Percentiles rank a stretch among this genome's conserved stretches.
phyloP scores from a whole-genome alignment of 768 basidiomycete genomes.

The Gyrodon lividus region DNA sequence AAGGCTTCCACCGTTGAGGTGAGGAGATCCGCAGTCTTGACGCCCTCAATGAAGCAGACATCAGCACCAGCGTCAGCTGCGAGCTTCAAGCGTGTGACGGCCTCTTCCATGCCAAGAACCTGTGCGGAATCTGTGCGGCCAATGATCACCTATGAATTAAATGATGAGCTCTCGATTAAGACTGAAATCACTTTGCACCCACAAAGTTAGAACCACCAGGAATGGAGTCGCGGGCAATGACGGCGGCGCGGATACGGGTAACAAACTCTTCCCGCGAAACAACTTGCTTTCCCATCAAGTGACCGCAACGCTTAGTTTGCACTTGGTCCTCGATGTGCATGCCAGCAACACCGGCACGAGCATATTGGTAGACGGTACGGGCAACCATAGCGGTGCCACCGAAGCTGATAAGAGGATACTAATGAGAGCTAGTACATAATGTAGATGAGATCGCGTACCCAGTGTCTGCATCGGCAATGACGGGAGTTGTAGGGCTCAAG shows the following conservation, averaged over 20 bases:
- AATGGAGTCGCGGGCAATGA: constrained; percentile 72
- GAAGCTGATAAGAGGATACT: constrained; percentile 37
- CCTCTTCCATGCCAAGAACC: constrained; percentile 78
- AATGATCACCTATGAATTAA: constrained; percentile 53
- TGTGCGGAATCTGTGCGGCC: constrained; percentile 79
- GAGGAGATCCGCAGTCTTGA: constrained; percentile 64
- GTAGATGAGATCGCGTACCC: constrained; percentile 42
- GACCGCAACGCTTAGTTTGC: constrained; percentile 78
- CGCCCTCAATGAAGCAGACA: constrained; percentile 81
- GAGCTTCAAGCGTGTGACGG: constrained; percentile 59
- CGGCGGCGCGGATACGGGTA: constrained; percentile 74
- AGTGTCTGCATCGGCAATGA: constrained; percentile 81
- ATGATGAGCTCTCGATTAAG: not conserved
- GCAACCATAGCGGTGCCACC: constrained; percentile 76
- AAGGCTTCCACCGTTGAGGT: constrained; percentile 63
- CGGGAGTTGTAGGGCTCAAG: constrained; percentile 60
- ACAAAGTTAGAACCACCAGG: constrained; percentile 77
- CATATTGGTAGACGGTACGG: constrained; percentile 72
- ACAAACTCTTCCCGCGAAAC: constrained; percentile 76
- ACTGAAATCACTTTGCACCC: constrained; percentile 10
- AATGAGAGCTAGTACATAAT: constrained; percentile 16
- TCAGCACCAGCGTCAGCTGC: constrained; percentile 75
- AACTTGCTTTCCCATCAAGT: constrained; percentile 78
- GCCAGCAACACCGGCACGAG: constrained; percentile 65
- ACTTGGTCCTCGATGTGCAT: constrained; percentile 84